Evolutionary conservation across 495 filamentous ascomycete species (phyloP).

Genomic region (Penicillium soppii): DNA sequence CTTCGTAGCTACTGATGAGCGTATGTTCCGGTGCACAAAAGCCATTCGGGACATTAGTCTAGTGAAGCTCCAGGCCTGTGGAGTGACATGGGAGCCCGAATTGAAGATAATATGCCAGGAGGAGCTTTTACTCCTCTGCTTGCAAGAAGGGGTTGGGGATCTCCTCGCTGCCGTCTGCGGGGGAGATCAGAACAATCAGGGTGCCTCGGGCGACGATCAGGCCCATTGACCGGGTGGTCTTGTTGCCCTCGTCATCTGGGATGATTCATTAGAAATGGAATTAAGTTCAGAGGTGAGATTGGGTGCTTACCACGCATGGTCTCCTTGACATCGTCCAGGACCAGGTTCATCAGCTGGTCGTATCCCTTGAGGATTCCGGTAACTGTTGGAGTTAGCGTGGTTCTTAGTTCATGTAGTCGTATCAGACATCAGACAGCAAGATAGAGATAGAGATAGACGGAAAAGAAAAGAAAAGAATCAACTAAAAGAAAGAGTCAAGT

Average conservation of each 20-base stretch:
- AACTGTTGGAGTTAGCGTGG: constrained; percentile 52
- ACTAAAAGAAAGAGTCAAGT: constrained; percentile 2
- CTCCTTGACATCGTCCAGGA: constrained; percentile 92
- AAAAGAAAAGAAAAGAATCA: background rate
- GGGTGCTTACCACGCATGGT: constrained; percentile 68
- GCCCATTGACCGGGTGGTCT: constrained; percentile 77
- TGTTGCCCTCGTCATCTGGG: constrained; percentile 85
- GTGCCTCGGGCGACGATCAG: constrained; percentile 92
- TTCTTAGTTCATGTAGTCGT: constrained; percentile 7
- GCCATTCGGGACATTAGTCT: constrained; percentile 8
- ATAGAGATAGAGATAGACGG: background rate
- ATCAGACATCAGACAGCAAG: background rate
- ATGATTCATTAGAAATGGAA: constrained; percentile 12
- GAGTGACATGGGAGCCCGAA: background rate
- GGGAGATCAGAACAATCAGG: constrained; percentile 86
- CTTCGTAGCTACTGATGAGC: constrained; percentile 27
- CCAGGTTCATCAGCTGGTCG: constrained; percentile 96
- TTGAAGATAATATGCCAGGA: background rate
- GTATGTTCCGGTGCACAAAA: constrained; percentile 9
- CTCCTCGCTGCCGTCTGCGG: constrained; percentile 90
- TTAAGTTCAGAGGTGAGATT: background rate
- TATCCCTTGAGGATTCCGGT: constrained; percentile 88
- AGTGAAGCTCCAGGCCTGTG: background rate
- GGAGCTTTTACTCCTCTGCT: constrained; percentile 53
- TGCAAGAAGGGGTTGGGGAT: constrained; percentile 91